Evolutionary conservation across 1,284 basidiomycete species (phyloP), one percentile per base, ranked within the genome.

Genomic region (Naganishia sp.): DNA sequence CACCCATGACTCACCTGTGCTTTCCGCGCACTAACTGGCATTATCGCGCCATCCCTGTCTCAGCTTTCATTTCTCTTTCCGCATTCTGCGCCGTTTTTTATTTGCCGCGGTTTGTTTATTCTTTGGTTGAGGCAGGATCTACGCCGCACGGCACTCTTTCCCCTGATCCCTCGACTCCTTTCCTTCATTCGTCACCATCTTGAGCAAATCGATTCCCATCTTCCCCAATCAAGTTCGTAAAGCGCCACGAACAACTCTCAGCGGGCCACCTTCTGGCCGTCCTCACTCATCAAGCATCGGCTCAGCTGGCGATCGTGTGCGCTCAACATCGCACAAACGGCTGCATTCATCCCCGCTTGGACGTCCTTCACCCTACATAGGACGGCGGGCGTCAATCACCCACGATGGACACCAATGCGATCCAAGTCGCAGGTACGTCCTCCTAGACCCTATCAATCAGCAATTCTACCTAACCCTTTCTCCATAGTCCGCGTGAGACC

Each of bases 401-500:
- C 11, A 61, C 21, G 59, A 75, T 79, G 74, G 78, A 79, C 63
- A 67, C 64, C 66, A 76, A 76, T 55, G 70, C 73, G 18, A 78
- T 78, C 42, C 72, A 75, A 57, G 75, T 77, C 6, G 73, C 72
- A 42, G 74, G 76, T 77, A 56, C 69, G 75, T 61, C 11, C 13
- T 18, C 6, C 31, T 25, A 15, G 28, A 11, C 42, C 25, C 16
- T 3, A 1, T n/a, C 46, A 39, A 18, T 44, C 43, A 15, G 25
- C 2, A 44, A n/a, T 21, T 10, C 10, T 9, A 50, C 53, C 10
- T 56, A 18, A 16, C 44, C 18, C 33, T n/a, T 28, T 4, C 36
- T 50, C 23, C n/a, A 33, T 76, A 94, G 94, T 97, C 59, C 92
- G 94, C 70, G 90, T 94, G 64, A 87, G 94, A 65, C 94, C 94